A percentile compares a stretch with the other conserved stretches of the same genome.
Conservation (phyloP, 2,329 filamentous ascomycete genomes). For the Waltergamsia citrina region DNA sequence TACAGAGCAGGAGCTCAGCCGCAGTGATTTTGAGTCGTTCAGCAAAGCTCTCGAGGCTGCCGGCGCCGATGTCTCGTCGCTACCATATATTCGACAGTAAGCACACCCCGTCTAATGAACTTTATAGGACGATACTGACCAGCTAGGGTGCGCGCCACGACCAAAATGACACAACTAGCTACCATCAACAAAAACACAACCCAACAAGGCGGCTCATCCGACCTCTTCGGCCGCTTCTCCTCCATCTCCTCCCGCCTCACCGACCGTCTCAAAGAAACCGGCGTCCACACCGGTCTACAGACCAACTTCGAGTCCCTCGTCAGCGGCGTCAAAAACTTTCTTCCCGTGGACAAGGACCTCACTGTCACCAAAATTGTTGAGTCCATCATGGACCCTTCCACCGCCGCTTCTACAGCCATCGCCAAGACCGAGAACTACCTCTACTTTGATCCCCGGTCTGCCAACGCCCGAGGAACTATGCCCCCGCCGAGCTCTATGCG, state of each 20-base stretch:
- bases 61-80: conserved; percentile 65
- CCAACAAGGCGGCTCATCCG: conserved; percentile 52
- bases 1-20: conserved; percentile 78
- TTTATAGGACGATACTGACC: background rate
- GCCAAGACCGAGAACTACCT: conserved; percentile 94
- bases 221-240: conserved; percentile 89
- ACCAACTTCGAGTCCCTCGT: conserved; percentile 91
- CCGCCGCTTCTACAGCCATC: conserved; percentile 84
- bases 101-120: conserved; percentile 16
- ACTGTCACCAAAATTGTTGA: conserved; percentile 98
- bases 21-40: conserved; percentile 76
- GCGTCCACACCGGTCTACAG: conserved; percentile 57
- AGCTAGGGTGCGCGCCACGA: conserved; percentile 75
- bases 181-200: conserved; percentile 71
- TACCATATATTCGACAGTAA: conserved; percentile 81
- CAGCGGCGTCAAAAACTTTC: conserved; percentile 93
- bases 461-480: conserved; percentile 86
- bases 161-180: conserved; percentile 96
- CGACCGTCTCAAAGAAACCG: conserved; percentile 85
- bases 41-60: conserved; percentile 71
- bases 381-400: conserved; percentile 91
- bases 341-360: conserved; percentile 91
- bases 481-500: conserved; percentile 63
- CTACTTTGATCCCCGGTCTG: conserved; percentile 91
- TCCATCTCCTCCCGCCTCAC: conserved; percentile 87